Base-by-base conservation (phyloP, 169 alveolate genomes). In the Cryptosporidium felis region DNA sequence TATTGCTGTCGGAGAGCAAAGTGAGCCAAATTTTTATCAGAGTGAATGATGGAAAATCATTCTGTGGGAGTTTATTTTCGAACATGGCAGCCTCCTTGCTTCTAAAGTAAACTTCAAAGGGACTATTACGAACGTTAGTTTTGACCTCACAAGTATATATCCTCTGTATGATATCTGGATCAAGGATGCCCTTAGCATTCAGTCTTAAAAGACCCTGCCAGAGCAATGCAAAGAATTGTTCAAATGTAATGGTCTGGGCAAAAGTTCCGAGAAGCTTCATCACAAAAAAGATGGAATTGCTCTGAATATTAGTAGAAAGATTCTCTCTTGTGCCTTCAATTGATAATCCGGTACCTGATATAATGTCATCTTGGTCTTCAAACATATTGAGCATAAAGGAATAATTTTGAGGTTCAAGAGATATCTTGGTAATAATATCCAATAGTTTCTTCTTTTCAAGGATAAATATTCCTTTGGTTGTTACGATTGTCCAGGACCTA, bases 191-290 rank as follows among this genome's bases (percentile, higher is more conserved):
- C 23, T 74, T 74, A 12, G 58, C 26, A 51, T 49, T 74, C 67
- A 74, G 21, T 16, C 44, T n/a, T 10, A 74, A 23, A 0, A 74
- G 16, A 10, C 85, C 85, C n/a, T 74, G 85, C 85, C 85, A 74
- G 28, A 74, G 14, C 41, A 74, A 38, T 4, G 85, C 63, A 74
- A 74, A 74, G 42, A 74, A 74, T 18, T 74, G 85, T 5, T 74
- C 85, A 74, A 74, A 74, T 26, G 85, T 74, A 6, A 74, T 36
- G 10, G 74, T 74, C 16, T 74, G 85, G 56, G 85, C 85, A 74
- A 74, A 74, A 8, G 67, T 74, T 1, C 85, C 85, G 1, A 74
- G 28, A 16, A 74, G 58, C 18, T 49, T 74, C 85, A 56, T 74
- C 0, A 74, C n/a, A 53, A 74, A 74, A 5, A 56, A 53, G 30